Percentiles rank a stretch among this genome's conserved stretches.
Evolutionary conservation across 768 basidiomycete species (phyloP).

Genomic region (Royoungia palumana): DNA sequence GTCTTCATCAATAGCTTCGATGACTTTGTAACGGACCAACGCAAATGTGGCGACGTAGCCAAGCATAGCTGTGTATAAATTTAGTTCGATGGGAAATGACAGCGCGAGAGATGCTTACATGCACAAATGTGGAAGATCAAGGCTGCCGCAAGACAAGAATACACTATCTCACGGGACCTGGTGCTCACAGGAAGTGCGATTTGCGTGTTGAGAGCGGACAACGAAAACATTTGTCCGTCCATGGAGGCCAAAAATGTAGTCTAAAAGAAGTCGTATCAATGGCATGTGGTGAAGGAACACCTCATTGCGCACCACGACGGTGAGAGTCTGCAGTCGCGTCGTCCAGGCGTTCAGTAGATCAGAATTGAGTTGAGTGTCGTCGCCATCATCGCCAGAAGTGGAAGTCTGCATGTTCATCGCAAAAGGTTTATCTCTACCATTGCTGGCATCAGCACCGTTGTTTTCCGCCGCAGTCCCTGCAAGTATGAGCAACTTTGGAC

Average conservation of each 20-base stretch:
- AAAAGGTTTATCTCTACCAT: slow-evolving; percentile 2
- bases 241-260: slow-evolving; percentile 29
- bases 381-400: not conserved
- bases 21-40: slow-evolving; percentile 26
- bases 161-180: slow-evolving; percentile 22
- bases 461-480: slow-evolving; percentile 1
- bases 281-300: not conserved
- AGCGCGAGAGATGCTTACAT: slow-evolving; percentile 13
- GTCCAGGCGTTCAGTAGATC: slow-evolving; percentile 24
- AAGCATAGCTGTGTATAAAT: slow-evolving; percentile 21
- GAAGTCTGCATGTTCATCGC: not conserved
- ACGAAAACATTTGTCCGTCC: slow-evolving; percentile 27
- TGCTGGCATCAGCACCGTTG: slow-evolving; percentile 2
- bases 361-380: slow-evolving; percentile 12
- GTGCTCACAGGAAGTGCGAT: slow-evolving; percentile 7
- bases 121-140: slow-evolving; percentile 31
- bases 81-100: not conserved
- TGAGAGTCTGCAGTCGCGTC: slow-evolving; percentile 27
- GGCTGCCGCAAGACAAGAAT: slow-evolving; percentile 29
- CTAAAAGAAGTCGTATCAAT: slow-evolving; percentile 10
- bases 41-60: slow-evolving; percentile 28
- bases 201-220: slow-evolving; percentile 23
- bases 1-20: slow-evolving; percentile 17
- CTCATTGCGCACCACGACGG: slow-evolving; percentile 22
- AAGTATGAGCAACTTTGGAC: not conserved